Evolutionary conservation across 1,139 yeast genomes (phyloP), one percentile per base, ranked within the genome.

Genomic region (Magnusiomyces tetraspermus): DNA sequence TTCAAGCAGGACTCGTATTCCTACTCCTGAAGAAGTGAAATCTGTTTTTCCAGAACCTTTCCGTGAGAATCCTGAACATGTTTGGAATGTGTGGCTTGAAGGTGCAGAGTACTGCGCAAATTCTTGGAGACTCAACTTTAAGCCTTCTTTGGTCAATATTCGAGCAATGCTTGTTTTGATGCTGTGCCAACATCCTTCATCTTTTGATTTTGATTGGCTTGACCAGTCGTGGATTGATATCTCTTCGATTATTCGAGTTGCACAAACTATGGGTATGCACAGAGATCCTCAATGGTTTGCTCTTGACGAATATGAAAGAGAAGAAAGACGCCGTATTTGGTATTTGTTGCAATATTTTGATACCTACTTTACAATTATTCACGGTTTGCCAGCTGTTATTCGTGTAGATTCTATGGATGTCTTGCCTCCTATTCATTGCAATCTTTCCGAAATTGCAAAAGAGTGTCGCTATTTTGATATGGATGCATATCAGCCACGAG

Each of bases 221-320:
- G 65, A 64, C 46, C 57, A 55, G 40, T 55, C 62, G 4, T 66
- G 68, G 67, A 56, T 63, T 8, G 55, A 65, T 2, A 58, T 63
- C 51, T 68, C 70, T 2, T 56, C 60, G 22, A 48, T 63, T 5
- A 58, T 63, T 6, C 60, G 68, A 17, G 58, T 61, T 15, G 63
- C 66, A 2, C 69, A 66, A 52, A 57, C 63, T 2, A 66, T 66
- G 69, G 70, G 70, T n/a, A 55, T 66, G 48, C 70, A 66, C 52
- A 59, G 71, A 28, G 71, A 68, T 53, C 68, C 71, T 4, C 61
- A 63, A 38, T 67, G 68, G 67, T 68, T 67, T 56, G 59, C 58
- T 28, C 55, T 68, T 51, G 56, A 67, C 3, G 59, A 62, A 4
- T 67, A 59, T 52, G 70, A 67, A 46, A 60, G 64, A 2, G 70